Evolutionary conservation across 331 rosid genomes (phyloP), one percentile per base, ranked within the genome.

Genomic region (Phaseolus coccineus): DNA sequence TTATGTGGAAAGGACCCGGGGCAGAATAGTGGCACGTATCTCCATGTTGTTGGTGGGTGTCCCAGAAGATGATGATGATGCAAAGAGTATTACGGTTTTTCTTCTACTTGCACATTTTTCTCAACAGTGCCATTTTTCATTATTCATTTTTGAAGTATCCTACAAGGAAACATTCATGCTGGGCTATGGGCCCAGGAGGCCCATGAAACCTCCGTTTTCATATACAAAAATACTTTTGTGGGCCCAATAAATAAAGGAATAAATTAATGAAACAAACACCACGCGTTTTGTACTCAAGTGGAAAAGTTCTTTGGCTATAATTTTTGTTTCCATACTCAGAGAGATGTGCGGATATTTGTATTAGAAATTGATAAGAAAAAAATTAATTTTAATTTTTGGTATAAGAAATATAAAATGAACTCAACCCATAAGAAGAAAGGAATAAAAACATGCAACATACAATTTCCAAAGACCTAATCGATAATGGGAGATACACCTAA

Each of bases 1-100:
- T 91, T 88, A 75, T 27, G 66, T 2, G 78, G 91, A 91, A 86
- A 89, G 74, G 59, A 16, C 77, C 2, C 30, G 39, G 80, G 65
- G 55, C 81, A 16, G 28, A 15, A 11, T 27, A 6, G 1, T 16
- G 84, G 44, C 83, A 80, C 92, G 71, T 82, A 86, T 69, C 80
- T 15, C 12, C 59, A n/a, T 24, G 31, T 46, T 77, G 31, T 77
- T 76, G 85, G 53, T 30, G 16, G 22, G 51, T 69, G 61, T 53
- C 44, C 10, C 4, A 2, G 8, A 46, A n/a, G 11, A 24, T 27
- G 31, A 16, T 44, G 3, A 42, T 42, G 11, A 37, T 6, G 9
- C 2, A 11, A 40, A 8, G 46, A 33, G 37, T 63, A 6, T 12
- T 6, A 9, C 19, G 25, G 4, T 30, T 64, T 24, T 37, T 10